phyloP scores from a whole-genome alignment of 1,284 basidiomycete species.

The Pseudozyma hubeiensis region DNA sequence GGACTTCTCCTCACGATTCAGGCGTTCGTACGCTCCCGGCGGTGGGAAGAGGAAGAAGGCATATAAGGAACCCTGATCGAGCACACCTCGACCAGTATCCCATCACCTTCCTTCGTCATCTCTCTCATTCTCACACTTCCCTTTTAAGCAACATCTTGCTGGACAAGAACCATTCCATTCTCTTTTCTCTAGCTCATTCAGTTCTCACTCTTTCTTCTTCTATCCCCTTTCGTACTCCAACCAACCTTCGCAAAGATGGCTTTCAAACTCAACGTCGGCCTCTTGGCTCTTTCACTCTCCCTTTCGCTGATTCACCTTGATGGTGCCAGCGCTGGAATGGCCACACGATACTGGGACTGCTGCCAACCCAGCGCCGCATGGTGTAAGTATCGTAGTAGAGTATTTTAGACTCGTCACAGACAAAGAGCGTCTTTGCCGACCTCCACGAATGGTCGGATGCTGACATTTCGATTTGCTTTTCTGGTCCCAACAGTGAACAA shows the following conservation, averaged over 20 bases:
- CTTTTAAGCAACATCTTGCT: no score
- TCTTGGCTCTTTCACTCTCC: conserved; percentile 28
- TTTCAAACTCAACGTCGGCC: conserved; percentile 33
- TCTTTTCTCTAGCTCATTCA: not conserved
- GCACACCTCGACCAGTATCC: no score
- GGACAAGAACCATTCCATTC: not conserved
- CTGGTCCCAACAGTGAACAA: conserved; percentile 4
- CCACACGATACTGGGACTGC: conserved; percentile 45
- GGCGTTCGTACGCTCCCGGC: no score
- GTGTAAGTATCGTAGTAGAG: not conserved
- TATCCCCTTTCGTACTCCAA: not conserved
- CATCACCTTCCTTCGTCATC: not conserved
- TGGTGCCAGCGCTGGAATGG: conserved; percentile 30
- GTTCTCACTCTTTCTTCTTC: not conserved
- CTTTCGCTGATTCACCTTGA: conserved; percentile 31
- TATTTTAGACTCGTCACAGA: no score
- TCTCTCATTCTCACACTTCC: not conserved
- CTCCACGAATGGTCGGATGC: not conserved
- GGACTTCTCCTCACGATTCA: no score
- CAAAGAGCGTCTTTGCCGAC: no score
- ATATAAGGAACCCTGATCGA: no score
- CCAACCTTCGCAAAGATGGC: conserved; percentile 12
- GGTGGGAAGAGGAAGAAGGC: no score
- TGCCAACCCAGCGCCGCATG: conserved; percentile 10
- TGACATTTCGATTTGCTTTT: not conserved